These are phyloP conservation scores for Discostella pseudostelligera DNA, from an alignment of 108 stramenopile genomes.

Conservation along the genomic window DNA sequence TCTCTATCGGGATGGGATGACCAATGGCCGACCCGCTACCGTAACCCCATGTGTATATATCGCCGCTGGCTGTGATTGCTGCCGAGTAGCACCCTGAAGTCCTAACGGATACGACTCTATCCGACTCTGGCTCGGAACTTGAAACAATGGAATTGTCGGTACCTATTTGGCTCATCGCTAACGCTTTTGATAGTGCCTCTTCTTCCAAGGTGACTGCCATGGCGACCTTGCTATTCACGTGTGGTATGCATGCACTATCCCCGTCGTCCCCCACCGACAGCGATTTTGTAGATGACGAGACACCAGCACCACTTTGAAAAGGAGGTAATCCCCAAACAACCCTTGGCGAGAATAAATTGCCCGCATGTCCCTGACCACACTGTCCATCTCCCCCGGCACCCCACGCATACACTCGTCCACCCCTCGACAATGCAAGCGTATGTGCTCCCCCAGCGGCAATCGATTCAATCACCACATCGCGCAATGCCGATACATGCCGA, in stretches of 20 bases:
- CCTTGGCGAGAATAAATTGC: conserved; percentile 45
- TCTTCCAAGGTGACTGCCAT: conserved; percentile 41
- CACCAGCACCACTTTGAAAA: too few species aligned
- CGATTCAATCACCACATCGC: conserved; percentile 58
- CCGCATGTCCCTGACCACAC: conserved; percentile 82
- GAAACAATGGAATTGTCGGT: conserved; percentile 21
- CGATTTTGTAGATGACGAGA: too few species aligned
- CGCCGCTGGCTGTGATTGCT: conserved; percentile 66
- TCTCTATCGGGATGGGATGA: conserved; percentile 50
- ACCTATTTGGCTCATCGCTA: conserved; percentile 6
- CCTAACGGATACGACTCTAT: conserved; percentile 57
- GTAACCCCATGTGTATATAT: conserved; percentile 84
- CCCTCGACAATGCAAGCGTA: conserved; percentile 83
- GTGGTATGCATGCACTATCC: conserved; percentile 13
- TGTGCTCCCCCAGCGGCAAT: conserved; percentile 93
- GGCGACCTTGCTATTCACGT: conserved; percentile 31
- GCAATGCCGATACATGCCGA: conserved; percentile 62
- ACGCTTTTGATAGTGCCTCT: conserved; percentile 34
- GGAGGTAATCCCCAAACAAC: conserved; percentile 15
- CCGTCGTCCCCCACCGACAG: conserved; percentile 37
- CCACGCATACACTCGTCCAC: conserved; percentile 88
- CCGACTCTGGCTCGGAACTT: neutral
- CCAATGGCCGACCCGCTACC: conserved; percentile 73
- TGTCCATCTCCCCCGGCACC: conserved; percentile 94
- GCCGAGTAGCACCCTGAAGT: conserved; percentile 75